These are phyloP conservation scores for Striga asiatica DNA, from an alignment of 257 asterid genomes.

Conservation along the genomic window DNA sequence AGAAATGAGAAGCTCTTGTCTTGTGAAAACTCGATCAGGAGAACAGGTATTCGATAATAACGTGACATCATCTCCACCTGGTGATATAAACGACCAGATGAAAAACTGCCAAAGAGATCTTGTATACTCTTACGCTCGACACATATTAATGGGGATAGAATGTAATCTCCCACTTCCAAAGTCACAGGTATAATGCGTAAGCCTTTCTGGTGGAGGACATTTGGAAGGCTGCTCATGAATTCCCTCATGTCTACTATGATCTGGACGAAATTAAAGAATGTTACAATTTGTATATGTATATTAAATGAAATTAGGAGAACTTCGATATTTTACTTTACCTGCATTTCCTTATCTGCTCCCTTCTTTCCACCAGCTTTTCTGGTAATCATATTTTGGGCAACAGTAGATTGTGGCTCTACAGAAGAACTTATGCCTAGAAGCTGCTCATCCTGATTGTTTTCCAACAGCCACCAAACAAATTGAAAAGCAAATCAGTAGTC, in stretches of 20 bases:
- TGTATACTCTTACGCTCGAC: slow-evolving; percentile 94
- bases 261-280: slow-evolving; percentile 24
- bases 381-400: slow-evolving; percentile 58
- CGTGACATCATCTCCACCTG: slow-evolving; percentile 99
- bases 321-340: slow-evolving; percentile 40
- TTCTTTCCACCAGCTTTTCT: slow-evolving; percentile 95
- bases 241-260: slow-evolving; percentile 99
- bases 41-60: slow-evolving; percentile 85
- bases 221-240: slow-evolving; percentile 99
- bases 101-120: slow-evolving; percentile 85
- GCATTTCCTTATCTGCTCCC: slow-evolving; percentile 68
- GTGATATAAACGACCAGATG: slow-evolving; percentile 89
- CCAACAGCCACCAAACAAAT: slow-evolving; percentile 12
- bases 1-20: slow-evolving; percentile 97
- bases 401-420: slow-evolving; percentile 46
- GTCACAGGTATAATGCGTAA: slow-evolving; percentile 85
- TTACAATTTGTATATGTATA: not conserved
- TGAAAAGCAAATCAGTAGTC: slow-evolving; percentile 3
- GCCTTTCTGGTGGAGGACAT: slow-evolving; percentile 93
- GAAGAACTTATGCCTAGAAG: slow-evolving; percentile 41
- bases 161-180: slow-evolving; percentile 93
- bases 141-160: slow-evolving; percentile 88
- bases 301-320: slow-evolving; percentile 4
- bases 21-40: slow-evolving; percentile 90
- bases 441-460: slow-evolving; percentile 54